Conservation (phyloP, 108 stramenopile species). For the Fistulifera pelliculosa region DNA sequence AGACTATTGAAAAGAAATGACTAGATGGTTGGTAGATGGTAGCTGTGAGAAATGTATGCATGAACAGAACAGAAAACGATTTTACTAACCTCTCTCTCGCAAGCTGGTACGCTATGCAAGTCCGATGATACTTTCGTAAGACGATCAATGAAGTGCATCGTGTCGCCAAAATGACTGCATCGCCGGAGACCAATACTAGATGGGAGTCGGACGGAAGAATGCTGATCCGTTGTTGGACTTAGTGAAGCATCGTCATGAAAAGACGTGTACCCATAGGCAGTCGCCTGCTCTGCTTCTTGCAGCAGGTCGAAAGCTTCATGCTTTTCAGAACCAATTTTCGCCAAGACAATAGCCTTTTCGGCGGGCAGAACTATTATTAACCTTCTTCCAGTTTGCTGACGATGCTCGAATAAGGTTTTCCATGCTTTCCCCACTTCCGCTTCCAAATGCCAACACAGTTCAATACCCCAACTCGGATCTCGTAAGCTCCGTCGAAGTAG, state of each 20-base stretch:
- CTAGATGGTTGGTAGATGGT: conserved; percentile 4
- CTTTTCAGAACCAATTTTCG: conserved; percentile 71
- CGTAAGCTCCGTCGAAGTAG: conserved; percentile 50
- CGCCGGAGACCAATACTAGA: conserved; percentile 58
- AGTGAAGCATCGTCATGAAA: not conserved
- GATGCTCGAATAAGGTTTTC: conserved; percentile 80
- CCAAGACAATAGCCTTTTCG: conserved; percentile 72
- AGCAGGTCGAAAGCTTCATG: conserved; percentile 75
- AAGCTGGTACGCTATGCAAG: conserved; percentile 38
- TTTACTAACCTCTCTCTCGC: not conserved
- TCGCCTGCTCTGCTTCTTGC: conserved; percentile 81
- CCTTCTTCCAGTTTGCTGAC: conserved; percentile 73
- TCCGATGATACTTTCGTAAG: conserved; percentile 76
- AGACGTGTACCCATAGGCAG: conserved; percentile 61
- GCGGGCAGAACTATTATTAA: conserved; percentile 75
- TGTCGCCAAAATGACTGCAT: conserved; percentile 83
- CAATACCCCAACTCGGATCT: conserved; percentile 76
- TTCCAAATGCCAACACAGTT: conserved; percentile 83
- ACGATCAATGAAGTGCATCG: conserved; percentile 81
- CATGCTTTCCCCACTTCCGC: conserved; percentile 84
- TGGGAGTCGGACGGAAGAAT: conserved; percentile 26
- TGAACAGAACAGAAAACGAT: too few species aligned
- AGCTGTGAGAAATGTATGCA: too few species aligned
- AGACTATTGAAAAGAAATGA: conserved; percentile 39
- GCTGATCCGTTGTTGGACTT: not conserved